phyloP scores from a whole-genome alignment of 2,329 filamentous ascomycete species.

The Penicillium sp. region DNA sequence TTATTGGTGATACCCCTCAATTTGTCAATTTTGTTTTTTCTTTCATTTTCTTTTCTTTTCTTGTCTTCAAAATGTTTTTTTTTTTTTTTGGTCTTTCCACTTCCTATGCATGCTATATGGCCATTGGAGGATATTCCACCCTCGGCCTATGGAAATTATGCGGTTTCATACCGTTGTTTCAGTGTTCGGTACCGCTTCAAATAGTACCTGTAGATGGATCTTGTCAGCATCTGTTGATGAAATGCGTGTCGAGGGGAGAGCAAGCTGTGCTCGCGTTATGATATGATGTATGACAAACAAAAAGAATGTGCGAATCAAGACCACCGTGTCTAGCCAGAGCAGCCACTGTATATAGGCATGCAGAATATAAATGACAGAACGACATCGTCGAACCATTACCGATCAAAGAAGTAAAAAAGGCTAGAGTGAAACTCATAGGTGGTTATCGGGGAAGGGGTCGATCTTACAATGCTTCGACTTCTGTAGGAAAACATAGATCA shows the following conservation, averaged over 20 bases:
- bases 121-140: conserved; percentile 3
- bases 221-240: conserved; percentile 22
- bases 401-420: neutral
- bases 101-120: conserved; percentile 23
- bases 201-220: conserved; percentile 67
- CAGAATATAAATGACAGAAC: conserved; percentile 19
- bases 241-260: conserved; percentile 7
- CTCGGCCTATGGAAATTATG: conserved; percentile 25
- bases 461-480: conserved; percentile 86
- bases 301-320: neutral
- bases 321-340: conserved; percentile 6
- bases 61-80: conserved; percentile 6
- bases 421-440: neutral
- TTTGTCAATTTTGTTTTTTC: conserved; percentile 16
- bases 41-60: conserved; percentile 14
- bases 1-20: conserved; percentile 41
- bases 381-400: neutral
- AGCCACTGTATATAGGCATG: conserved; percentile 10
- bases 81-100: conserved; percentile 14
- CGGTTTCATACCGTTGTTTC: conserved; percentile 71
- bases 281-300: conserved; percentile 25
- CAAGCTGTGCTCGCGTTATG: conserved; percentile 20
- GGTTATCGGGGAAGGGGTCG: neutral
- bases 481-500: conserved; percentile 46
- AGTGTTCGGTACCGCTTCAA: conserved; percentile 86